Evolutionary conservation across 495 filamentous ascomycete genomes (phyloP).

Genomic region (Tuber melanosporum): DNA sequence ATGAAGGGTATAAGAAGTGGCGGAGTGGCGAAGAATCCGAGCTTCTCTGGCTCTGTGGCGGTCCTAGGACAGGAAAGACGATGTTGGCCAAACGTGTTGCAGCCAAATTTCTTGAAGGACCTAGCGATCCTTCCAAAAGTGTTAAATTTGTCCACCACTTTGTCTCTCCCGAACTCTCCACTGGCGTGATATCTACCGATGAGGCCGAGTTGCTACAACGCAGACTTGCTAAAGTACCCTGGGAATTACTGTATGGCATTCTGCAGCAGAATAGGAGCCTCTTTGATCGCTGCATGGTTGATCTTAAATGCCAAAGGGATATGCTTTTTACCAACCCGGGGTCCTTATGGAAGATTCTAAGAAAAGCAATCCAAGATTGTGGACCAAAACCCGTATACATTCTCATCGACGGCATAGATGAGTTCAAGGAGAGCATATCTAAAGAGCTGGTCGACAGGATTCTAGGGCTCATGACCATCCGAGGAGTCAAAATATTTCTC

Average conservation of each 20-base stretch:
- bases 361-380: no score
- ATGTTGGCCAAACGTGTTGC: not conserved
- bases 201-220: not conserved
- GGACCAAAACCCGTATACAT: not conserved
- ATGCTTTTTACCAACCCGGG: not conserved
- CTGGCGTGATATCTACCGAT: not conserved
- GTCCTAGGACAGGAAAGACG: not conserved
- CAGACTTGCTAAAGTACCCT: not conserved
- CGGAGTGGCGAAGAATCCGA: not conserved
- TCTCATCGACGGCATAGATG: not conserved
- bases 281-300: no score
- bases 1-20: not conserved
- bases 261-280: not conserved
- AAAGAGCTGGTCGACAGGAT: not conserved
- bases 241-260: not conserved
- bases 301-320: not conserved
- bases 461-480: not conserved
- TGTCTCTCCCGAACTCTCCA: not conserved
- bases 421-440: not conserved
- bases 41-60: not conserved
- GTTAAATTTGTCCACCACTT: not conserved
- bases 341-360: not conserved
- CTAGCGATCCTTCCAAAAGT: not conserved
- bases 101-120: not conserved
- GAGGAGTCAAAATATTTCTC: no score